phyloP scores from a whole-genome alignment of 345 rosid genomes.

The Camelina sativa region DNA sequence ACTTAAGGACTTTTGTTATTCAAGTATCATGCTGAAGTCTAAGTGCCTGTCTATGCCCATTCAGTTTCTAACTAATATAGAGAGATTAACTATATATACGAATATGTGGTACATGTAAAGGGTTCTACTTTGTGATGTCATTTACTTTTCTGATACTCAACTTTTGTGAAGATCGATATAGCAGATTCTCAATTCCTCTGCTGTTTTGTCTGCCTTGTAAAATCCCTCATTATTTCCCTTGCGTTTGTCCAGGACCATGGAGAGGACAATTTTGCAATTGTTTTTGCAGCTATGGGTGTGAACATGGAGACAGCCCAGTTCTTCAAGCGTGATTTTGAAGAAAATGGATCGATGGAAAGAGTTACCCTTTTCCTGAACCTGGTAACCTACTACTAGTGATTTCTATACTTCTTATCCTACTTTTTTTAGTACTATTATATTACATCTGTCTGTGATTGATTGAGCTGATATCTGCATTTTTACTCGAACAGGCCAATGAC shows the following conservation, averaged over 20 bases:
- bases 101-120: slow-evolving; percentile 1
- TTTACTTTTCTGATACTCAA: slow-evolving; percentile 14
- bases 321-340: slow-evolving; percentile 99
- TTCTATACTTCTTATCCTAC: slow-evolving; percentile 7
- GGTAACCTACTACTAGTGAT: slow-evolving; percentile 18
- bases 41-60: background rate
- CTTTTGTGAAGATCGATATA: background rate
- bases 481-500: slow-evolving; percentile 82
- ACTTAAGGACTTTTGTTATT: background rate
- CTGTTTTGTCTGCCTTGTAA: slow-evolving; percentile 7
- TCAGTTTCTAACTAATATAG: slow-evolving; percentile 11
- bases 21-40: slow-evolving; percentile 3
- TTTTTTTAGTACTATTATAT: background rate
- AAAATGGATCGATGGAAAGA: slow-evolving; percentile 99
- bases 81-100: background rate
- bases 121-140: background rate
- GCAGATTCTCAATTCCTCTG: background rate
- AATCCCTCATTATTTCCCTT: background rate
- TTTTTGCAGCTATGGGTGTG: slow-evolving; percentile 99
- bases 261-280: slow-evolving; percentile 98
- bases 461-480: slow-evolving; percentile 23
- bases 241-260: slow-evolving; percentile 63
- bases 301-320: slow-evolving; percentile 99
- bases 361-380: slow-evolving; percentile 95
- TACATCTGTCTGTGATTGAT: background rate